Percentiles rank a stretch among this genome's conserved stretches.
Conservation (phyloP, 371 early-diverging fungal genomes). For the Thermomucor indicae-seudaticae region DNA sequence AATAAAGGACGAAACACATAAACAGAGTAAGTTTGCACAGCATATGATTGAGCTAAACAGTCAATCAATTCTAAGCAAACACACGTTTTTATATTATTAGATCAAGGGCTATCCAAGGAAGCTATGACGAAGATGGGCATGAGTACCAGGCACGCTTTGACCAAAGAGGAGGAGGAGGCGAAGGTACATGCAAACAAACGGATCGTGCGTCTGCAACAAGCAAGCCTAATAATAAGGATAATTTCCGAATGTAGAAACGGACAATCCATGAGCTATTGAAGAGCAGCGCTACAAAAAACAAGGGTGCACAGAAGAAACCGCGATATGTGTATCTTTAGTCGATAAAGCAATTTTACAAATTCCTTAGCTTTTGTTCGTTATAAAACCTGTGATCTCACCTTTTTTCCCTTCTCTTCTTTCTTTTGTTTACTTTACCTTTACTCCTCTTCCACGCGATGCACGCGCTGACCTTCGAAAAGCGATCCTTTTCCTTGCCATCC, state of each 20-base stretch:
- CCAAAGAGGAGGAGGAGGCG: slow-evolving; percentile 25
- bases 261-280: slow-evolving; percentile 21
- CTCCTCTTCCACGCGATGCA: too few species aligned
- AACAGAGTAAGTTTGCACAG: too few species aligned
- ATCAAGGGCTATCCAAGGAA: slow-evolving; percentile 23
- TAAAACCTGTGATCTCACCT: too few species aligned
- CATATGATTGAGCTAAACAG: too few species aligned
- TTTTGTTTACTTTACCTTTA: too few species aligned
- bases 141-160: slow-evolving; percentile 11
- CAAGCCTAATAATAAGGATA: not conserved
- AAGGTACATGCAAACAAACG: slow-evolving; percentile 26
- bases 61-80: too few species aligned
- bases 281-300: slow-evolving; percentile 9
- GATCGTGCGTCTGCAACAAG: not conserved
- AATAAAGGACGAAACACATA: slow-evolving; percentile 30
- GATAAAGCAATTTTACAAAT: slow-evolving; percentile 10
- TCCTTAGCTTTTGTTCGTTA: too few species aligned
- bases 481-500: too few species aligned
- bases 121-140: slow-evolving; percentile 33
- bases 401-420: too few species aligned
- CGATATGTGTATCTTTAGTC: slow-evolving; percentile 33
- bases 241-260: slow-evolving; percentile 30
- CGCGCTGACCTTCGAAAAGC: too few species aligned
- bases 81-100: slow-evolving; percentile 1
- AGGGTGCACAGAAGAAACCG: slow-evolving; percentile 24